Conservation (phyloP, 306 rosid genomes). For the Prunus mira region DNA sequence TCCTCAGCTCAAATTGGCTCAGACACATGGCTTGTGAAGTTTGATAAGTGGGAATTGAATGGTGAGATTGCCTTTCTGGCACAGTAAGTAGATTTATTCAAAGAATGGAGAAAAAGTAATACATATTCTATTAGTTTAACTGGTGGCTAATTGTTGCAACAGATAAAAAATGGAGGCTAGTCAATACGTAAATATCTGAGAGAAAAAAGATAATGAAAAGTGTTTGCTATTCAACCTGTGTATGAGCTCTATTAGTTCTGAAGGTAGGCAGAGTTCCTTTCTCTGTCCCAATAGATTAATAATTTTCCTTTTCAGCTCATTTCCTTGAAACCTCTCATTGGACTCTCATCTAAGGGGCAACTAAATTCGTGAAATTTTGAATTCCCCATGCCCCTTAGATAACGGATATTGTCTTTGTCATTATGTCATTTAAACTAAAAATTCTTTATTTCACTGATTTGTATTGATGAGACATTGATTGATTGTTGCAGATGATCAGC, state of each 20-base stretch:
- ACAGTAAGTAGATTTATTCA: background rate
- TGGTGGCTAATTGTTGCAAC: too few relatives aligned
- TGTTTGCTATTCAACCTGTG: too few relatives aligned
- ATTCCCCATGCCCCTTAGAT: background rate
- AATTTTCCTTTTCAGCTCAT: background rate
- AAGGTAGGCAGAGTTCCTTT: background rate
- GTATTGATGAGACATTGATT: conserved; percentile 16
- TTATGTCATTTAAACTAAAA: background rate
- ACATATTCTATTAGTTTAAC: background rate
- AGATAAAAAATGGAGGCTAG: too few relatives aligned
- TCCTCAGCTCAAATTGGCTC: conserved; percentile 50
- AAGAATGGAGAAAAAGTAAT: background rate
- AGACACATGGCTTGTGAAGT: conserved; percentile 65
- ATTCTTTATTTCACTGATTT: background rate
- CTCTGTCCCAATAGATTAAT: background rate
- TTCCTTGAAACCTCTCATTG: background rate
- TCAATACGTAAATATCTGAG: background rate
- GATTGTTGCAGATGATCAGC: conserved; percentile 35
- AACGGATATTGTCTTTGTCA: background rate
- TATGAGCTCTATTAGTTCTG: background rate
- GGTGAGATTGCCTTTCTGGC: conserved; percentile 40
- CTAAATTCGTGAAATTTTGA: background rate
- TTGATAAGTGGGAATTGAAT: conserved; percentile 66
- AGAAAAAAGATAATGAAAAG: background rate
- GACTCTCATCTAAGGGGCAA: background rate